phyloP scores from a whole-genome alignment of 139 green algal genomes.

The Chlorella ohadii region DNA sequence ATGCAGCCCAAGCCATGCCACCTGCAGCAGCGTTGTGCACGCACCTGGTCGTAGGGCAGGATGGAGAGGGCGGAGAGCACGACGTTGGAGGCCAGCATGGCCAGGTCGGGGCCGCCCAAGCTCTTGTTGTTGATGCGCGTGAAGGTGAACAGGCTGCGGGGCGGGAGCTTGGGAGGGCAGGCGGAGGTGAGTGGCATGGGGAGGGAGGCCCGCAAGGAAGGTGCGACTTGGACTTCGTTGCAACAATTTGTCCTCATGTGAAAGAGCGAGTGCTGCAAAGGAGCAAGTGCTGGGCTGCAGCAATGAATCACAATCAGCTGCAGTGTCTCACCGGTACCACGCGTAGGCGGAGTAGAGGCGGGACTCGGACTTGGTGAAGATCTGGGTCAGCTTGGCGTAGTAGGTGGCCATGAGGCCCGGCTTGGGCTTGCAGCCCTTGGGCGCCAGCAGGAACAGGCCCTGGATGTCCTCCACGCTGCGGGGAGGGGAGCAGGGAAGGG shows the following conservation, averaged over 20 bases:
- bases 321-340: slow-evolving; percentile 52
- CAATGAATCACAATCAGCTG: no score
- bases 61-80: slow-evolving; percentile 93
- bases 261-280: no score
- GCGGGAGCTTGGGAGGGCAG: neutral
- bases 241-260: no score
- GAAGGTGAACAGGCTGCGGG: slow-evolving; percentile 92
- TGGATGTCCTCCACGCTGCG: slow-evolving; percentile 95
- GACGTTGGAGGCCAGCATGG: slow-evolving; percentile 86
- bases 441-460: slow-evolving; percentile 80
- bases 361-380: slow-evolving; percentile 88
- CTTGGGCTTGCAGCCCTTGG: slow-evolving; percentile 88
- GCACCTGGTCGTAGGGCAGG: slow-evolving; percentile 84
- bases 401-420: slow-evolving; percentile 96
- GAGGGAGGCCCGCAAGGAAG: no score
- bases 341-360: slow-evolving; percentile 96
- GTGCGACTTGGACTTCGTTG: no score
- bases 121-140: slow-evolving; percentile 87
- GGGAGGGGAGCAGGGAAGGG: neutral
- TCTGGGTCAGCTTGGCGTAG: slow-evolving; percentile 93
- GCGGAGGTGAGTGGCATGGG: no score
- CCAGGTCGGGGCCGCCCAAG: slow-evolving; percentile 76
- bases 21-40: neutral
- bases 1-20: no score
- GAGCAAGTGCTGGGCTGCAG: no score